phyloP scores from a whole-genome alignment of 1,139 yeast species.

The Yamadazyma pseudoaaseri region DNA sequence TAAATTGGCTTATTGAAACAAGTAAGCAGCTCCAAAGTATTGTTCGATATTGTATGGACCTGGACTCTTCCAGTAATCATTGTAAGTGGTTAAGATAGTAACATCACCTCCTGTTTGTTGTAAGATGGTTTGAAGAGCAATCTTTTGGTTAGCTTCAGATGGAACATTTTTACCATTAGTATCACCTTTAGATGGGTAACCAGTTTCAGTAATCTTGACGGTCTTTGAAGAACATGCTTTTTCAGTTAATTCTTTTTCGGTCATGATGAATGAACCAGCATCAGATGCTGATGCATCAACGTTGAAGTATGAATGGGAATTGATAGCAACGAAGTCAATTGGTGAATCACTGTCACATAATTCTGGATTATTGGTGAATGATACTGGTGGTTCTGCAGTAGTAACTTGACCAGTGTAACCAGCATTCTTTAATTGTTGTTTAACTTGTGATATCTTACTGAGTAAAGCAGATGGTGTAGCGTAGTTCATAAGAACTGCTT shows the following conservation, averaged over 20 bases:
- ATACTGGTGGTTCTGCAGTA: slow-evolving; percentile 87
- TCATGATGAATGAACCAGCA: slow-evolving; percentile 71
- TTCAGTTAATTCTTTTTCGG: slow-evolving; percentile 56
- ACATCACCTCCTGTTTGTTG: slow-evolving; percentile 56
- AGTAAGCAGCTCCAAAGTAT: slow-evolving; percentile 67
- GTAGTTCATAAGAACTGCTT: slow-evolving; percentile 68
- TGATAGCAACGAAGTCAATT: slow-evolving; percentile 78
- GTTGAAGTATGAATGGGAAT: slow-evolving; percentile 86
- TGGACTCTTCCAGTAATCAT: slow-evolving; percentile 87
- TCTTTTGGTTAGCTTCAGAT: slow-evolving; percentile 60
- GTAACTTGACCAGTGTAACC: slow-evolving; percentile 80
- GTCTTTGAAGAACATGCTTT: slow-evolving; percentile 51
- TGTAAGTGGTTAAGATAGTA: slow-evolving; percentile 70
- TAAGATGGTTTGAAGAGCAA: slow-evolving; percentile 64
- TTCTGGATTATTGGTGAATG: slow-evolving; percentile 58
- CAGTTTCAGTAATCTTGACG: slow-evolving; percentile 74
- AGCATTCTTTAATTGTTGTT: slow-evolving; percentile 52
- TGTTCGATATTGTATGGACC: slow-evolving; percentile 86
- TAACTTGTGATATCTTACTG: slow-evolving; percentile 62
- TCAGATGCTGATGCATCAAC: slow-evolving; percentile 54
- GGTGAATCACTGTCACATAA: slow-evolving; percentile 62
- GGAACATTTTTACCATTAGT: slow-evolving; percentile 77
- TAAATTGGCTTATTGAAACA: slow-evolving; percentile 24
- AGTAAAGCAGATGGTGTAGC: slow-evolving; percentile 58
- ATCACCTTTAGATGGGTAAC: slow-evolving; percentile 78